A percentile compares a stretch with the other conserved stretches of the same genome.
These are phyloP conservation scores for Xylogone sp. DNA, from an alignment of 2,329 filamentous ascomycete genomes.

Conservation along the genomic window DNA sequence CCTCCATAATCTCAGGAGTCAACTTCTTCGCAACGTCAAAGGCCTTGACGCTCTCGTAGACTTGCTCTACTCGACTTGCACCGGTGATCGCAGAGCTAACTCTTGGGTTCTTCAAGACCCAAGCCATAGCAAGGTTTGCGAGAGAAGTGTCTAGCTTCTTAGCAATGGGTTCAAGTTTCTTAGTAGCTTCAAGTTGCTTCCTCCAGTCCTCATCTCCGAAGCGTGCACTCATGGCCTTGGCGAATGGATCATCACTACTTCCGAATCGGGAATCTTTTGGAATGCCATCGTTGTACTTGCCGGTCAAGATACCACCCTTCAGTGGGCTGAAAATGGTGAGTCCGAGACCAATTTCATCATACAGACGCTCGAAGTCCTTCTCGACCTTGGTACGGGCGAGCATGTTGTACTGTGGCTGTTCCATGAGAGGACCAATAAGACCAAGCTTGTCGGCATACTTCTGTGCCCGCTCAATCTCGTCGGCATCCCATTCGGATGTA, in stretches of 20 bases:
- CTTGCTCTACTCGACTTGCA: slow-evolving; percentile 53
- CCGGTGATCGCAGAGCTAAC: slow-evolving; percentile 60
- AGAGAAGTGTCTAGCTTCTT: slow-evolving; percentile 54
- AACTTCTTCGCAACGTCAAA: slow-evolving; percentile 49
- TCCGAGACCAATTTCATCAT: slow-evolving; percentile 55
- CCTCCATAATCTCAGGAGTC: slow-evolving; percentile 53
- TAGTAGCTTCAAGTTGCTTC: slow-evolving; percentile 54
- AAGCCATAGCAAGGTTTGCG: slow-evolving; percentile 50
- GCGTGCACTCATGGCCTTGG: slow-evolving; percentile 36
- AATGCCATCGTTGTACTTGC: slow-evolving; percentile 64
- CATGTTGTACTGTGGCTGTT: slow-evolving; percentile 66
- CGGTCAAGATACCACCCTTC: slow-evolving; percentile 56
- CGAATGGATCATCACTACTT: slow-evolving; percentile 47
- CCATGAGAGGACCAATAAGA: slow-evolving; percentile 60
- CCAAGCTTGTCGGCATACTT: slow-evolving; percentile 56
- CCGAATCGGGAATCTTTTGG: slow-evolving; percentile 56
- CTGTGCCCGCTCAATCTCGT: slow-evolving; percentile 62
- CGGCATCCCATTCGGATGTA: slow-evolving; percentile 64
- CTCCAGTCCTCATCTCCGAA: slow-evolving; percentile 49
- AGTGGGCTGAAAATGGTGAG: slow-evolving; percentile 62
- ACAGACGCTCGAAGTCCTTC: slow-evolving; percentile 56
- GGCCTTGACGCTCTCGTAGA: slow-evolving; percentile 56
- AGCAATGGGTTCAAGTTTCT: slow-evolving; percentile 58
- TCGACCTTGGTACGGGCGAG: slow-evolving; percentile 60
- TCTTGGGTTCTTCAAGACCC: slow-evolving; percentile 59